Conservation (phyloP, 352 stramenopile genomes). For the Paralagenidium karlingii region DNA sequence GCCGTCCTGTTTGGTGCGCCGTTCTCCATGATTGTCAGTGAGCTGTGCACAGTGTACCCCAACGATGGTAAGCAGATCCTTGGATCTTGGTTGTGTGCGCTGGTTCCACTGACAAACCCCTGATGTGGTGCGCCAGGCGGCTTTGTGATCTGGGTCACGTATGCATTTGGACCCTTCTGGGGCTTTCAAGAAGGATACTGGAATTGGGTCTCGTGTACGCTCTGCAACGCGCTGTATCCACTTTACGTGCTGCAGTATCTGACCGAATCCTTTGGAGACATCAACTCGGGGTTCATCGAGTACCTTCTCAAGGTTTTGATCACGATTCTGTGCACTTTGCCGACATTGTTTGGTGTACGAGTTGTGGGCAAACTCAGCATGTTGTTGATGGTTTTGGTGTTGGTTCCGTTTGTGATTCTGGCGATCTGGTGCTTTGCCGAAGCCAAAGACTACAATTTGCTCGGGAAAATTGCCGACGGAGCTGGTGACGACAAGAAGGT, state of each 20-base stretch:
- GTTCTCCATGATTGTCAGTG: constrained; percentile 85
- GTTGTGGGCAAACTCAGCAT: constrained; percentile 15
- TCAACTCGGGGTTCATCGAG: constrained; percentile 3
- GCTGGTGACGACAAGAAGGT: too few relatives aligned
- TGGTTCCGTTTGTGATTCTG: constrained; percentile 4
- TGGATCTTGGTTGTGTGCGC: too few relatives aligned
- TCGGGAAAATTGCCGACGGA: too few relatives aligned
- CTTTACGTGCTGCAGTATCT: too few relatives aligned
- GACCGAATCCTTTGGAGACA: too few relatives aligned
- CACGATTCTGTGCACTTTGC: constrained; percentile 16
- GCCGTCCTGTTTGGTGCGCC: constrained; percentile 75
- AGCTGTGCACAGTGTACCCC: constrained; percentile 83
- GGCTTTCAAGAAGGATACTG: constrained; percentile 58
- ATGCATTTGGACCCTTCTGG: constrained; percentile 82
- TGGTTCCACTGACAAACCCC: too few relatives aligned
- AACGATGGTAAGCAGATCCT: constrained; percentile 72
- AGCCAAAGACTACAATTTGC: too few relatives aligned
- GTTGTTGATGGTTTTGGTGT: constrained; percentile 10
- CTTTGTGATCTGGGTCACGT: constrained; percentile 80
- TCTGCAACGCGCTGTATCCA: too few relatives aligned
- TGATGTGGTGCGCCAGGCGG: too few relatives aligned
- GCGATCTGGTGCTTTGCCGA: too few relatives aligned
- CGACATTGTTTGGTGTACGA: constrained; percentile 18
- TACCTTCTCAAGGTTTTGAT: constrained; percentile 21
- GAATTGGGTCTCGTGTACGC: constrained; percentile 66